Percentiles rank a stretch among this genome's conserved stretches.
Evolutionary conservation across 2,329 filamentous ascomycete species (phyloP).

Genomic region (Trichoderma sp.): DNA sequence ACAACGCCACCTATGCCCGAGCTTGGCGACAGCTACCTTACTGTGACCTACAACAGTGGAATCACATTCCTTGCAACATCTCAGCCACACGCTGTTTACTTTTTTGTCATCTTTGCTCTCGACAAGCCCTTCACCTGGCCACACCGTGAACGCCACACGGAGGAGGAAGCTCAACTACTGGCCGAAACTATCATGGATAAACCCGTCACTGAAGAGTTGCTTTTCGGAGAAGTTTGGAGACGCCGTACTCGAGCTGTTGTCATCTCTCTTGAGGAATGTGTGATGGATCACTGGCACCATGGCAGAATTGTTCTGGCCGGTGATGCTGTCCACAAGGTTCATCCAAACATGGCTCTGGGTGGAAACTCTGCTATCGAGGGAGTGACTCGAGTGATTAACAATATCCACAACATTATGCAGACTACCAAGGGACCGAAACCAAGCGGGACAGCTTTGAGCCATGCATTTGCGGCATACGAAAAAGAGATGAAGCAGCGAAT

Average conservation of each 20-base stretch:
- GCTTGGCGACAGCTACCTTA: neutral
- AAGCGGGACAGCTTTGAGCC: neutral
- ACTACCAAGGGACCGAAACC: neutral
- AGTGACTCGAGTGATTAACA: constrained; percentile 25
- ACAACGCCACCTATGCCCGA: neutral
- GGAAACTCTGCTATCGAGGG: constrained; percentile 33
- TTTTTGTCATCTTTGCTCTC: constrained; percentile 23
- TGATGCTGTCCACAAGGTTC: constrained; percentile 34
- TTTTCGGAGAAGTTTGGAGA: constrained; percentile 36
- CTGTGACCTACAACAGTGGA: constrained; percentile 25
- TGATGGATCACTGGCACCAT: constrained; percentile 31
- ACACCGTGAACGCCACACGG: constrained; percentile 31
- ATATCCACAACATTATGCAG: constrained; percentile 19
- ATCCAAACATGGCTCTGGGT: constrained; percentile 31
- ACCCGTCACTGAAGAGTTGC: constrained; percentile 28
- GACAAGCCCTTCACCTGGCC: constrained; percentile 20
- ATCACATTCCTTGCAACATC: constrained; percentile 24
- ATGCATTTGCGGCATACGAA: neutral
- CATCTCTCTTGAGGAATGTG: constrained; percentile 33
- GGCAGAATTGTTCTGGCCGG: constrained; percentile 34
- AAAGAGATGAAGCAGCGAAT: neutral
- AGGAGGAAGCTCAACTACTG: constrained; percentile 31
- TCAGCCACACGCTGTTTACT: constrained; percentile 21
- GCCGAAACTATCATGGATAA: constrained; percentile 28
- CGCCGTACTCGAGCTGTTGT: constrained; percentile 21